Conservation (phyloP, 2,329 filamentous ascomycete genomes). For the Fusarium austroafricanum region DNA sequence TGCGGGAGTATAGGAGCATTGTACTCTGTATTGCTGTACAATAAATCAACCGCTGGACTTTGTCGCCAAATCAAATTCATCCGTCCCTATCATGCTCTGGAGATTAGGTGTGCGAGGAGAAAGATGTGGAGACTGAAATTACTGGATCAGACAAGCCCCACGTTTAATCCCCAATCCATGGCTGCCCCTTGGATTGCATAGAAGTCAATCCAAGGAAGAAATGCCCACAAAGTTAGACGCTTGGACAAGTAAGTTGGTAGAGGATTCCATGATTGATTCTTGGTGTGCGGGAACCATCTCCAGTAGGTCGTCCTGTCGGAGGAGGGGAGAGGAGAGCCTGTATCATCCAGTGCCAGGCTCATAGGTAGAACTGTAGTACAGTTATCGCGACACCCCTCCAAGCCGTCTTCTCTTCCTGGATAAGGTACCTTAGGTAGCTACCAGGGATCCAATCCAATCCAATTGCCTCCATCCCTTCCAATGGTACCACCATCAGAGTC, state of each 20-base stretch:
- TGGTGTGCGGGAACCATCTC: not conserved
- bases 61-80: constrained; percentile 10
- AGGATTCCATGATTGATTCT: too few species aligned
- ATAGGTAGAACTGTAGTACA: not conserved
- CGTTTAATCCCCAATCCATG: constrained; percentile 41
- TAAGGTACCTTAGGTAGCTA: too few species aligned
- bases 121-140: constrained; percentile 37
- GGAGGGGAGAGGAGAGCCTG: not conserved
- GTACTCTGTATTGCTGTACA: not conserved
- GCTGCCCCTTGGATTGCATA: constrained; percentile 25
- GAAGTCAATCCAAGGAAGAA: constrained; percentile 28
- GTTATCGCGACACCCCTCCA: constrained; percentile 12
- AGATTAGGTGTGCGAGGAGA: constrained; percentile 15
- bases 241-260: not conserved
- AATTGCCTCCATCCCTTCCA: not conserved
- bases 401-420: not conserved
- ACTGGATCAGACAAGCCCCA: constrained; percentile 43
- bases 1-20: constrained; percentile 4
- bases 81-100: not conserved
- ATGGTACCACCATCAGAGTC: constrained; percentile 12
- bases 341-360: not conserved
- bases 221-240: constrained; percentile 3
- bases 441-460: constrained; percentile 29
- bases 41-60: not conserved
- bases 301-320: too few species aligned